Evolutionary conservation across 345 rosid species (phyloP).

Genomic region (Gossypium raimondii): DNA sequence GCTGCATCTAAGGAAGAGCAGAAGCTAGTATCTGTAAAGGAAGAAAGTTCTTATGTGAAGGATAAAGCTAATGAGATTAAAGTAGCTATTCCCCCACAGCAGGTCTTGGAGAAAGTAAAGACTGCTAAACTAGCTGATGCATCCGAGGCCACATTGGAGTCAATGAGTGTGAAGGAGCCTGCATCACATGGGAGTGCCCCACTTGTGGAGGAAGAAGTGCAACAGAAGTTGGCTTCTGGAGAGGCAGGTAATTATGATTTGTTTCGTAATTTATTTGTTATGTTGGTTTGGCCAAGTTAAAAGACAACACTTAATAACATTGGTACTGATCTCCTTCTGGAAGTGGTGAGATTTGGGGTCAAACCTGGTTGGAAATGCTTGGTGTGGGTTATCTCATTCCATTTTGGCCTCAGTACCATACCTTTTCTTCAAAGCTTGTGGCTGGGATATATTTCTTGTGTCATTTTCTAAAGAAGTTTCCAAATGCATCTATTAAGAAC

Average conservation of each 20-base stretch:
- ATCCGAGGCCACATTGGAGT: conserved; percentile 63
- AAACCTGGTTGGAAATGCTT: not conserved
- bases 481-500: not conserved
- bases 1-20: conserved; percentile 73
- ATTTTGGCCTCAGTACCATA: not conserved
- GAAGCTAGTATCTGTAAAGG: conserved; percentile 29
- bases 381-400: not conserved
- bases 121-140: conserved; percentile 44
- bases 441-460: not conserved
- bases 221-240: conserved; percentile 55
- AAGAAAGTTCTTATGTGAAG: conserved; percentile 36
- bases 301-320: not conserved
- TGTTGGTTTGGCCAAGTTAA: not conserved
- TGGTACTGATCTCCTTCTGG: not conserved
- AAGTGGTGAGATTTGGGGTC: not conserved
- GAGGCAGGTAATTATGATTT: conserved; percentile 54
- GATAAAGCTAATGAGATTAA: conserved; percentile 40
- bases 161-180: conserved; percentile 66
- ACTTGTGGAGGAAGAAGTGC: conserved; percentile 58
- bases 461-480: not conserved
- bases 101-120: conserved; percentile 38
- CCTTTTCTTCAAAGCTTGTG: not conserved
- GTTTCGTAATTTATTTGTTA: not conserved
- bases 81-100: conserved; percentile 37
- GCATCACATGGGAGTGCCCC: conserved; percentile 64